phyloP scores from a whole-genome alignment of 2,329 filamentous ascomycete genomes.

The Colletotrichum kahawae region DNA sequence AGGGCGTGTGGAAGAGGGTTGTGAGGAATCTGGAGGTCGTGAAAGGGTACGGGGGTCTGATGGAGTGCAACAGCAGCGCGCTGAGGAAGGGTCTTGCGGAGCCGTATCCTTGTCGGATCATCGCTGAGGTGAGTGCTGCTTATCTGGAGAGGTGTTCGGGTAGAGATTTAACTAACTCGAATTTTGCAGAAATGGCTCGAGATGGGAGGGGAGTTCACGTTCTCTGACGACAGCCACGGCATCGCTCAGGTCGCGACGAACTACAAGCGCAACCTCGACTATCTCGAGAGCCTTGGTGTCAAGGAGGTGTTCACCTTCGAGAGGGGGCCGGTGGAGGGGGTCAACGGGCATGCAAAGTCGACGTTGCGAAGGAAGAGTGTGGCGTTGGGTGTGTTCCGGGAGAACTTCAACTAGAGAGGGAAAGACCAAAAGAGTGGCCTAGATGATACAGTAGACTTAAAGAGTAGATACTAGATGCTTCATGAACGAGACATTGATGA shows the following conservation, averaged over 20 bases:
- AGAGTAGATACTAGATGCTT: neutral
- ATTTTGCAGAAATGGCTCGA: conserved; percentile 67
- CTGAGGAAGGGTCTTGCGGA: conserved; percentile 89
- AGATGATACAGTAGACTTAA: neutral
- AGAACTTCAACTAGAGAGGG: conserved; percentile 26
- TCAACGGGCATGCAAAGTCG: conserved; percentile 34
- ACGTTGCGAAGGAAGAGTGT: conserved; percentile 49
- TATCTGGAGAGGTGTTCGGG: neutral
- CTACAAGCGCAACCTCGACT: conserved; percentile 73
- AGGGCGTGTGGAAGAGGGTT: conserved; percentile 75
- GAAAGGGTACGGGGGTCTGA: conserved; percentile 74
- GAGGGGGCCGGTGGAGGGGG: conserved; percentile 35
- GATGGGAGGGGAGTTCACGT: conserved; percentile 80
- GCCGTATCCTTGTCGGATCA: conserved; percentile 82
- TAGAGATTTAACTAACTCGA: neutral
- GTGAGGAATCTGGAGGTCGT: conserved; percentile 76
- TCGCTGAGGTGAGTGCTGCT: conserved; percentile 70
- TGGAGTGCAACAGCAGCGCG: conserved; percentile 90
- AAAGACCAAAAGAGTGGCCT: neutral
- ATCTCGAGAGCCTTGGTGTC: conserved; percentile 71
- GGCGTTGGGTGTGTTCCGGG: conserved; percentile 43
- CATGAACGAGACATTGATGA: neutral
- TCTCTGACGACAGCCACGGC: conserved; percentile 95
- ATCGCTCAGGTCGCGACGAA: conserved; percentile 87
- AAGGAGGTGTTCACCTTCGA: conserved; percentile 63